phyloP scores from a whole-genome alignment of 1,139 yeast genomes.

The Taiozyma sp. region DNA sequence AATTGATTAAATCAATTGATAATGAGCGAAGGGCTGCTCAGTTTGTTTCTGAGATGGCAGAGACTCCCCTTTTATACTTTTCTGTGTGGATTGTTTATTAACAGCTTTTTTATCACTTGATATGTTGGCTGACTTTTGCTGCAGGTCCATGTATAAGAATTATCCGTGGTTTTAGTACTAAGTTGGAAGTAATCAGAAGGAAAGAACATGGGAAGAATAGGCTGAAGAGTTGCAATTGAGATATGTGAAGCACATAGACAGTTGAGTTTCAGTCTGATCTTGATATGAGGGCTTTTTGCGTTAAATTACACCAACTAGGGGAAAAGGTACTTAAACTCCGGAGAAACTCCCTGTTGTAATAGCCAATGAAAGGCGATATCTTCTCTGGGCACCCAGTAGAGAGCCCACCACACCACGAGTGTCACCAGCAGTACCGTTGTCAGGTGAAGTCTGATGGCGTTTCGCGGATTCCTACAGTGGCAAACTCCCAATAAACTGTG shows the following conservation, averaged over 20 bases:
- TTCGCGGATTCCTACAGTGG: background rate
- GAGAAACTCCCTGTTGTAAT: background rate
- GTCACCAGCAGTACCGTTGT: background rate
- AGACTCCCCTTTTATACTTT: background rate
- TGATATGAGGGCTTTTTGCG: background rate
- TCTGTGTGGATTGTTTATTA: background rate
- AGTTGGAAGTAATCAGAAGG: background rate
- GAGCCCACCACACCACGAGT: background rate
- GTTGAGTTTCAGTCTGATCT: background rate
- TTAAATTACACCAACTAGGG: background rate
- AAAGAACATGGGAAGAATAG: background rate
- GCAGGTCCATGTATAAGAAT: background rate
- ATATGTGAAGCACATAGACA: too few relatives aligned
- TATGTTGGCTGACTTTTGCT: background rate
- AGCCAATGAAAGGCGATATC: background rate
- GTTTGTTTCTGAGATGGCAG: too few relatives aligned
- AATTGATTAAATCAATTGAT: conserved; percentile 1
- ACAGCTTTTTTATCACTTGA: background rate
- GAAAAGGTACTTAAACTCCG: background rate
- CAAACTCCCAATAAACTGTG: background rate
- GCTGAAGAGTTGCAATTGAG: background rate
- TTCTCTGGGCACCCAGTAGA: too few relatives aligned
- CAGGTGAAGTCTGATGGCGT: background rate
- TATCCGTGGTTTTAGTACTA: background rate
- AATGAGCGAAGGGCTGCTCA: background rate